Evolutionary conservation across 2,329 filamentous ascomycete species (phyloP).

Genomic region (Teratosphaeria epicoccoides): DNA sequence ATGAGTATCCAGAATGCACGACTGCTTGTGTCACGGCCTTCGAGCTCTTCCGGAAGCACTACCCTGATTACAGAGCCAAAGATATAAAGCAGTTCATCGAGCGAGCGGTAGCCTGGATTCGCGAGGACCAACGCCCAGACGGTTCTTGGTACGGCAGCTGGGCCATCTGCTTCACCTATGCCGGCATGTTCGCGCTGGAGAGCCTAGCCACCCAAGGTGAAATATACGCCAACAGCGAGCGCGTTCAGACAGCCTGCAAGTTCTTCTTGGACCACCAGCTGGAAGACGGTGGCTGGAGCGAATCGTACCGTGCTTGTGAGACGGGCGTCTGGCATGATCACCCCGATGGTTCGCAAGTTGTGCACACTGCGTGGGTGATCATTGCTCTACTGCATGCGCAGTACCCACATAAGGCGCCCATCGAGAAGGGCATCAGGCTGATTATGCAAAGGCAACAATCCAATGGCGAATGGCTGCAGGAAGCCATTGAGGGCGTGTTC

Average conservation of each 20-base stretch:
- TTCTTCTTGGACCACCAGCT: conserved; percentile 80
- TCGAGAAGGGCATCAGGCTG: conserved; percentile 65
- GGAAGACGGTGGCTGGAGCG: conserved; percentile 89
- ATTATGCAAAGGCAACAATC: conserved; percentile 74
- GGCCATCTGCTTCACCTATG: conserved; percentile 98
- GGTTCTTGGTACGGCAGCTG: conserved; percentile 98
- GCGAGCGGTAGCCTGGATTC: conserved; percentile 72
- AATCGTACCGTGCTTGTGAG: conserved; percentile 83
- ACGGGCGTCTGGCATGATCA: conserved; percentile 66
- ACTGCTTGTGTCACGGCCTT: conserved; percentile 86
- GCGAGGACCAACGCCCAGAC: conserved; percentile 62
- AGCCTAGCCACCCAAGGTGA: conserved; percentile 73
- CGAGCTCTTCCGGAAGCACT: conserved; percentile 68
- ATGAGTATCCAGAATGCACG: conserved; percentile 96
- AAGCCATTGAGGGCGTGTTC: conserved; percentile 95
- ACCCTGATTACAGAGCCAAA: conserved; percentile 64
- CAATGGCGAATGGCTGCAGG: conserved; percentile 92
- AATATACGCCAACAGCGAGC: conserved; percentile 61
- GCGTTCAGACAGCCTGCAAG: conserved; percentile 65
- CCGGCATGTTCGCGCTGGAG: conserved; percentile 90
- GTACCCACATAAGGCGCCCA: conserved; percentile 62
- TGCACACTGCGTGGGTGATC: conserved; percentile 82
- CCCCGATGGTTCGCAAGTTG: conserved; percentile 65
- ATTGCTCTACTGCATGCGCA: conserved; percentile 72
- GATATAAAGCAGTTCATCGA: conserved; percentile 67